Percentiles rank a stretch among this genome's conserved stretches.
phyloP scores from a whole-genome alignment of 306 rosid genomes.

The Trichosanthes cucumerina region DNA sequence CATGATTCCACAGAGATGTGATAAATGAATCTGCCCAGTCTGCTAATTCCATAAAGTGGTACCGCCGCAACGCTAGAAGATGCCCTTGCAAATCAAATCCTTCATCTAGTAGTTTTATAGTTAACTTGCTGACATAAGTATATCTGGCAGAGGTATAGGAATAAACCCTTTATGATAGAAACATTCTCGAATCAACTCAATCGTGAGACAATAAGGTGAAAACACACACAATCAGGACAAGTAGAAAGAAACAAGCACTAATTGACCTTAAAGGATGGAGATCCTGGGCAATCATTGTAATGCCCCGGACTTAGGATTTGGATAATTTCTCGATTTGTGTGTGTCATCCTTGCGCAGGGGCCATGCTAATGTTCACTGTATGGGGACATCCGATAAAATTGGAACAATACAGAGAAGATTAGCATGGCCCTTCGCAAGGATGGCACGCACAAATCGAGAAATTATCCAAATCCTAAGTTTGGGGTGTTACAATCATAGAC shows the following conservation, averaged over 20 bases:
- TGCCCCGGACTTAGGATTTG: too few species aligned
- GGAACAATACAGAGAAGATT: too few species aligned
- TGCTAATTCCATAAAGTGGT: slow-evolving; percentile 88
- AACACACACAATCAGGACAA: neutral
- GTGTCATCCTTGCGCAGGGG: too few species aligned
- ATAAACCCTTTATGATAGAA: slow-evolving; percentile 14
- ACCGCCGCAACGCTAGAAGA: slow-evolving; percentile 72
- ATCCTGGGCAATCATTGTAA: neutral
- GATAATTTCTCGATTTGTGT: too few species aligned
- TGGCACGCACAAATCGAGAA: too few species aligned
- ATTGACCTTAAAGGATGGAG: neutral
- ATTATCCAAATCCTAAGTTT: too few species aligned
- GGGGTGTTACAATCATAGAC: neutral
- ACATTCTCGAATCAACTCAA: neutral
- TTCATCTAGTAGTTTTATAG: slow-evolving; percentile 77
- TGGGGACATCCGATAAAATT: too few species aligned
- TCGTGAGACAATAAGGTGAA: neutral
- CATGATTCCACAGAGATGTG: slow-evolving; percentile 81
- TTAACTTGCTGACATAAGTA: slow-evolving; percentile 79
- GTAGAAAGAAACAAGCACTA: neutral
- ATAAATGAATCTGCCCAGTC: slow-evolving; percentile 98
- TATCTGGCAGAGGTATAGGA: slow-evolving; percentile 58
- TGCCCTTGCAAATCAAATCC: slow-evolving; percentile 81
- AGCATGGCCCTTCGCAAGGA: too few species aligned
- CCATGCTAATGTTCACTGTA: too few species aligned